These are phyloP conservation scores for Starmerella sp. DNA, from an alignment of 805 yeast species.

Conservation along the genomic window DNA sequence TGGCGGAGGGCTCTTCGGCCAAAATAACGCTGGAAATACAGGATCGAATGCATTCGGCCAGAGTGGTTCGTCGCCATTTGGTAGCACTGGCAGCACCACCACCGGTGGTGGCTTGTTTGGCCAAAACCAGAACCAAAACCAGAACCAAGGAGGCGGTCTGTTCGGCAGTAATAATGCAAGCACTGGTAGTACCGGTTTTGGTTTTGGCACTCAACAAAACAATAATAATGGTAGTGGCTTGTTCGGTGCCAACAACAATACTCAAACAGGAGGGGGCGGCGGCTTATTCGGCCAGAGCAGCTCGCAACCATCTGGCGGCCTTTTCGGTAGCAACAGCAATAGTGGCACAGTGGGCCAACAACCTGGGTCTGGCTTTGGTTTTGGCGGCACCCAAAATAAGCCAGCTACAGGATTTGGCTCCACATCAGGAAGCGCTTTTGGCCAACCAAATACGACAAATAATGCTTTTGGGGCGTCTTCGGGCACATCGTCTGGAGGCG, in stretches of 20 bases:
- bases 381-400: not conserved
- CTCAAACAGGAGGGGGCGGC: not conserved
- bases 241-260: slow-evolving; percentile 3
- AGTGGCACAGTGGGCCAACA: slow-evolving; percentile 7
- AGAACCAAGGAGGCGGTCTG: slow-evolving; percentile 14
- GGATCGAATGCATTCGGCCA: not conserved
- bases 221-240: slow-evolving; percentile 13
- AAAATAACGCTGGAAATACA: slow-evolving; percentile 20
- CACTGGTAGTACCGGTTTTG: slow-evolving; percentile 16
- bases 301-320: not conserved
- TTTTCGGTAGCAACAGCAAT: not conserved
- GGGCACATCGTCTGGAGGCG: not conserved
- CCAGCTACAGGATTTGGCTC: slow-evolving; percentile 2
- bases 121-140: slow-evolving; percentile 9
- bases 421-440: not conserved
- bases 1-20: slow-evolving; percentile 13
- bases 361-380: not conserved
- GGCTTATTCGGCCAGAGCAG: slow-evolving; percentile 11
- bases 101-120: slow-evolving; percentile 23
- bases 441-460: not conserved
- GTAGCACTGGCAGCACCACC: not conserved
- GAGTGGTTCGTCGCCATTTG: slow-evolving; percentile 1
- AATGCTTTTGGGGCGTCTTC: not conserved
- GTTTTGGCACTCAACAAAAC: slow-evolving; percentile 9
- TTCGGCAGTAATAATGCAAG: slow-evolving; percentile 25